Conservation (phyloP, 768 basidiomycete genomes). For the Podaxis sp. region DNA sequence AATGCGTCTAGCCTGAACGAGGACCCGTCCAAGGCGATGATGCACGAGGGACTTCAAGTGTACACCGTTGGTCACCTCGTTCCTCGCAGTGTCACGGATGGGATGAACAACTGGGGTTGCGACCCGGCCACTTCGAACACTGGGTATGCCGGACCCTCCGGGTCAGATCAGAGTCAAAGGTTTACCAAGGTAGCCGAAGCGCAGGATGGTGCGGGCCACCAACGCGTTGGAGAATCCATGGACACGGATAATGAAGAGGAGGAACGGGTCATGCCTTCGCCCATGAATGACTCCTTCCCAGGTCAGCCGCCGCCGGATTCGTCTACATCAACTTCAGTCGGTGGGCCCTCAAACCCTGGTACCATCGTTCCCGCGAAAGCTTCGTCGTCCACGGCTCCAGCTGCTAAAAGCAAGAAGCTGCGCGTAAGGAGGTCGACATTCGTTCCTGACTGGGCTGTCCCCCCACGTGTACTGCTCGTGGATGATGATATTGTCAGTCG, state of each 20-base stretch:
- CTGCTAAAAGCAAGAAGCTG: constrained; percentile 34
- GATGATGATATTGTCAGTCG: constrained; percentile 95
- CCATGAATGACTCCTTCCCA: constrained; percentile 17
- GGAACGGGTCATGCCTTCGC: constrained; percentile 36
- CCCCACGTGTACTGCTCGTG: constrained; percentile 87
- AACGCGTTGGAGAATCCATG: not conserved
- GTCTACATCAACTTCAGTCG: constrained; percentile 20
- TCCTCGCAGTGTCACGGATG: constrained; percentile 38
- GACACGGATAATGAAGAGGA: constrained; percentile 24
- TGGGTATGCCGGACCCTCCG: not conserved
- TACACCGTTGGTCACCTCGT: constrained; percentile 79
- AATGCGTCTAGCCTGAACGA: constrained; percentile 7
- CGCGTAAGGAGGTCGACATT: constrained; percentile 76
- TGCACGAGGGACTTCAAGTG: constrained; percentile 72
- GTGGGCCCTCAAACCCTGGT: constrained; percentile 12
- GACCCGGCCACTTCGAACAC: constrained; percentile 29
- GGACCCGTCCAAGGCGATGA: constrained; percentile 20
- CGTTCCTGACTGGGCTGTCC: constrained; percentile 88
- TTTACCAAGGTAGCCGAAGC: not conserved
- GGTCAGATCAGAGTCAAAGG: not conserved
- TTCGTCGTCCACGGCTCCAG: not conserved
- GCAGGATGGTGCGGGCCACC: not conserved
- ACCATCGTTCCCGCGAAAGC: not conserved
- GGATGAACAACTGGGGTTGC: constrained; percentile 53
- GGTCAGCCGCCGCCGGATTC: constrained; percentile 5